Evolutionary conservation across 768 basidiomycete genomes (phyloP).

Genomic region (Mycena kentingensis): DNA sequence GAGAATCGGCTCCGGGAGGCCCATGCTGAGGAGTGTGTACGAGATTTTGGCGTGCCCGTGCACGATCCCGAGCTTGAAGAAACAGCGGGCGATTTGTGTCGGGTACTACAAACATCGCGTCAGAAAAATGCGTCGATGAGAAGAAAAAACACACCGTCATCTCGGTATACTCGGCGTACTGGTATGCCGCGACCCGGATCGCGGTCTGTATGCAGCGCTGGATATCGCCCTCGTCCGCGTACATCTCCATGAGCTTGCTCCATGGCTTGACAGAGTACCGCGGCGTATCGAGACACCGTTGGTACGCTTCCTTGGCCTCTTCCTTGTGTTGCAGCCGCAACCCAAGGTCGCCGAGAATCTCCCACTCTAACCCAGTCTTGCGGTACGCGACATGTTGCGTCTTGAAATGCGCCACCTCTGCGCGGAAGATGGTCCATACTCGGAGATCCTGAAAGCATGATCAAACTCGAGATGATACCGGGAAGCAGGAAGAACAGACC

Average conservation of each 20-base stretch:
- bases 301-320: constrained; percentile 97
- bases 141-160: constrained; percentile 63
- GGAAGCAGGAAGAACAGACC: constrained; percentile 44
- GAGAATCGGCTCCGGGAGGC: constrained; percentile 83
- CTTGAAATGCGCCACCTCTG: constrained; percentile 98
- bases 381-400: constrained; percentile 97
- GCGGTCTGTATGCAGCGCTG: constrained; percentile 89
- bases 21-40: constrained; percentile 92
- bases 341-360: constrained; percentile 94
- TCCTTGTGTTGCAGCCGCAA: constrained; percentile 95
- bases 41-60: constrained; percentile 94
- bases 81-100: constrained; percentile 82
- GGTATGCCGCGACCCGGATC: constrained; percentile 90
- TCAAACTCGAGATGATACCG: neutral
- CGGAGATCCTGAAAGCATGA: constrained; percentile 71
- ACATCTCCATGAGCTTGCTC: constrained; percentile 92
- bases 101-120: constrained; percentile 63
- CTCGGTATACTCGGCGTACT: constrained; percentile 87
- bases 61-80: constrained; percentile 91
- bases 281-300: constrained; percentile 85
- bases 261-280: constrained; percentile 92
- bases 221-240: constrained; percentile 95
- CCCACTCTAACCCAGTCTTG: constrained; percentile 97
- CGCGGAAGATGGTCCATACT: constrained; percentile 98
- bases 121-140: neutral